These are phyloP conservation scores for Zasmidium cellare DNA, from an alignment of 2,329 filamentous ascomycete species.

Conservation along the genomic window DNA sequence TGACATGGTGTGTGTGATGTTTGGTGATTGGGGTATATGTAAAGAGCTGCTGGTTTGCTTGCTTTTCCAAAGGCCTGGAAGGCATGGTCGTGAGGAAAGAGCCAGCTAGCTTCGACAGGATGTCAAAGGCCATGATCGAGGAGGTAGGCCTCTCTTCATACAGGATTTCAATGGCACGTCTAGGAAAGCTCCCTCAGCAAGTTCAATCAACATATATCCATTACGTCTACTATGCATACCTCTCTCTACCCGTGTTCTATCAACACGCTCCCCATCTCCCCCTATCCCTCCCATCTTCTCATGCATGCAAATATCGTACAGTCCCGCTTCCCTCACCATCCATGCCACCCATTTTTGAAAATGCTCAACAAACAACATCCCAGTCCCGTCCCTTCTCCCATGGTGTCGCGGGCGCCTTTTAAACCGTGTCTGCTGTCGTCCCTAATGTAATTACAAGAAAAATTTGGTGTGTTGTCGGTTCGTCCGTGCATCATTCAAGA, in stretches of 20 bases:
- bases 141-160: too few species aligned
- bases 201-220: not conserved
- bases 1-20: too few species aligned
- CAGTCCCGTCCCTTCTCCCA: not conserved
- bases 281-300: not conserved
- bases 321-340: not conserved
- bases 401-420: constrained; percentile 1
- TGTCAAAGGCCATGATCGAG: too few species aligned
- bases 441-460: constrained; percentile 9
- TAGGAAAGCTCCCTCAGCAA: not conserved
- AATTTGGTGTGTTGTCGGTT: not conserved
- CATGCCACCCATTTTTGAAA: not conserved
- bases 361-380: not conserved
- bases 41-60: too few species aligned
- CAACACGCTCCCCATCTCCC: not conserved
- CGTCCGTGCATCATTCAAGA: not conserved
- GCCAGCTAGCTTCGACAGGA: too few species aligned
- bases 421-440: constrained; percentile 1
- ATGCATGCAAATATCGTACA: constrained; percentile 9
- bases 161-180: too few species aligned
- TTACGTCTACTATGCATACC: constrained; percentile 1
- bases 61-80: too few species aligned
- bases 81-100: too few species aligned
- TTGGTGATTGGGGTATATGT: too few species aligned
- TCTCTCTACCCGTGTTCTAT: not conserved